Evolutionary conservation across 1,284 basidiomycete species (phyloP), one percentile per base, ranked within the genome.

Genomic region (Pyrrhoderma lamaoense): DNA sequence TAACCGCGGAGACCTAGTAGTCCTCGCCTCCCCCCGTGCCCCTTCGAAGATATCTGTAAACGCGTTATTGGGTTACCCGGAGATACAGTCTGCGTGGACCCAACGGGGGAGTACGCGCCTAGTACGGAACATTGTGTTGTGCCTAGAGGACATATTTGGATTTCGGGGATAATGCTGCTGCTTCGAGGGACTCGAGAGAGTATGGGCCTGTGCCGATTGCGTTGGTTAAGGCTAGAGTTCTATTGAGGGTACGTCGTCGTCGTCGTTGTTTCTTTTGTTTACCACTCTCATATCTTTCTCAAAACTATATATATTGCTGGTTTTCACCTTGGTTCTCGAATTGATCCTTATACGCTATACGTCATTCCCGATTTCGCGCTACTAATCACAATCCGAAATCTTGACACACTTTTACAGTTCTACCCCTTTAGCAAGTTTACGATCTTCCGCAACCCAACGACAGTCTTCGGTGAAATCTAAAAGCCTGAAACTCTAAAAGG

Each of bases 191-290:
- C 67, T 97, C 93, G 23, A 75, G 94, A 52, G 70, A 76, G 39
- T 97, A 97, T 67, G 95, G 95, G 0, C 94, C 95, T 4, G 85
- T 99, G 0, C 85, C 95, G 0, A 75, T 93, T 55, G 88, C 80
- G 2, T 72, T 98, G 43, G 70, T 98, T 23, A 77, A 80, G 57
- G 90, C 88, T 1, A 88, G 78, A 60, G 71, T 96, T 7, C 62
- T 85, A 48, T 89, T 85, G 0, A 81, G 82, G 72, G 91, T 94
- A 61, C 59, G 16, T 22, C 5, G 5, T 40, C 38, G 9, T 11
- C 35, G 9, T 37, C 11, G 27, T 5, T 31, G 27, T 31, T 31
- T 31, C 11, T 31, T 31, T 11, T 31, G 11, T 31, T 31, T 31
- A 5, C 27, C 27, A 5, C 27, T 11, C 11, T 31, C 27, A 5